Evolutionary conservation across 2,329 filamentous ascomycete genomes (phyloP), one percentile per base, ranked within the genome.

Genomic region (Scolecobasidium constrictum): DNA sequence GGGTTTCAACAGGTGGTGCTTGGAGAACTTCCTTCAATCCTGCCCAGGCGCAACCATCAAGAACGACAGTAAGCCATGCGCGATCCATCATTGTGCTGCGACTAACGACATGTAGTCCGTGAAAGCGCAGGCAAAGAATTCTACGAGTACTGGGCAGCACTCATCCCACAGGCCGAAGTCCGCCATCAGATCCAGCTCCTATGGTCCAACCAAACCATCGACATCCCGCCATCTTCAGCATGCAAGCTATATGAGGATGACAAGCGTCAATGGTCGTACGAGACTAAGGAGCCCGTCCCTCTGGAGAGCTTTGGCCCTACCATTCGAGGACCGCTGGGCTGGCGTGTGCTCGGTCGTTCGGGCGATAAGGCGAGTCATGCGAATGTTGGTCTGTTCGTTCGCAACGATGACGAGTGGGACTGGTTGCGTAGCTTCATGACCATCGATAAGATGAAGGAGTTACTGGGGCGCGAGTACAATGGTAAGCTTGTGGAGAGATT

Each of bases 21-120:
- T 50, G 33, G 48, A 48, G 20, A 52, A 47, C 49, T 22, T 53
- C 51, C 38, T 43, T 26, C 50, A 52, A 31, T 38, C 31, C 15
- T 50, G 46, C 38, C 50, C 50, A 5, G 47, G 50, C 16, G 49
- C 50, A 13, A 42, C 45, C 48, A 50, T 33, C 3, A 56, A 2
- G 44, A 45, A 47, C 11, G 57, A 60, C 28, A 50, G 53, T 38
- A 52, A 56, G 3, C 56, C 52, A 4, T 53, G 53, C 2, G 43
- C 58, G 5, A 56, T 55, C 0, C 52, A 47, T 38, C 52, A 54
- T n/a, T n/a, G 4, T 59, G 58, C 43, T 50, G 58, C 13, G 53
- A 57, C 33, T 56, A 58, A 35, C 54, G 50, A 49, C 47, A 49
- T 3, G 46, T 52, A 0, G 46, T 56, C 1, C 42, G 56, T 4